A percentile compares a stretch with the other conserved stretches of the same genome.
phyloP scores from a whole-genome alignment of 164 flowering plant genomes.

The Aristolochia contorta region DNA sequence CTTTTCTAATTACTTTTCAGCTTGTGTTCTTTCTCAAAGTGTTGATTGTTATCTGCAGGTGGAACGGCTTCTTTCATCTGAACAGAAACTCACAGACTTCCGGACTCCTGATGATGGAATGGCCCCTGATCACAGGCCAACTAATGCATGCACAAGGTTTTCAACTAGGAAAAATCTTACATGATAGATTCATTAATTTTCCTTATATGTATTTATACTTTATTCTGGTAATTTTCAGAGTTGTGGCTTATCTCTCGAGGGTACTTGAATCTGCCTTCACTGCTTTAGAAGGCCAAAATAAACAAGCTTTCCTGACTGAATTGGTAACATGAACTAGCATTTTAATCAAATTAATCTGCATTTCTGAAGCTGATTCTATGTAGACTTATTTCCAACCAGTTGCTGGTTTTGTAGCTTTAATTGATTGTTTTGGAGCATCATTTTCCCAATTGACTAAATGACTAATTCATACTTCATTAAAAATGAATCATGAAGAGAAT shows the following conservation, averaged over 20 bases:
- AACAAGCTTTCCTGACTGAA: constrained; percentile 94
- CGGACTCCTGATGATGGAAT: constrained; percentile 91
- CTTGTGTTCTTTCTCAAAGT: not conserved
- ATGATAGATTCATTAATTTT: too few species aligned
- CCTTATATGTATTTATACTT: too few species aligned
- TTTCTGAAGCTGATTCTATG: too few species aligned
- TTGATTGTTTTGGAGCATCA: too few species aligned
- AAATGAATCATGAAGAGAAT: too few species aligned
- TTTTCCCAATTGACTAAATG: too few species aligned
- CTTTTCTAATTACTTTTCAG: too few species aligned
- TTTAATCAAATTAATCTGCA: too few species aligned
- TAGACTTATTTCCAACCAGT: too few species aligned
- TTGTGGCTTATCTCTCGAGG: constrained; percentile 93
- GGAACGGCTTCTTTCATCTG: constrained; percentile 82
- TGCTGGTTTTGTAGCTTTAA: too few species aligned
- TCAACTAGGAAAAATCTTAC: not conserved
- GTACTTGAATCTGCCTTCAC: constrained; percentile 95
- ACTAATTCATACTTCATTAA: too few species aligned
- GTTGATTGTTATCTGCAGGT: constrained; percentile 40
- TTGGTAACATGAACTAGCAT: constrained; percentile 40
- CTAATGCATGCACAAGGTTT: constrained; percentile 93
- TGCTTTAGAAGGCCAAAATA: constrained; percentile 91
- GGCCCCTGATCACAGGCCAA: constrained; percentile 95
- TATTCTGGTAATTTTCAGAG: constrained; percentile 35
- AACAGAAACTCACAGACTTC: constrained; percentile 89